Conservation (phyloP, 805 yeast species). For the Lipomyces starkeyi region DNA sequence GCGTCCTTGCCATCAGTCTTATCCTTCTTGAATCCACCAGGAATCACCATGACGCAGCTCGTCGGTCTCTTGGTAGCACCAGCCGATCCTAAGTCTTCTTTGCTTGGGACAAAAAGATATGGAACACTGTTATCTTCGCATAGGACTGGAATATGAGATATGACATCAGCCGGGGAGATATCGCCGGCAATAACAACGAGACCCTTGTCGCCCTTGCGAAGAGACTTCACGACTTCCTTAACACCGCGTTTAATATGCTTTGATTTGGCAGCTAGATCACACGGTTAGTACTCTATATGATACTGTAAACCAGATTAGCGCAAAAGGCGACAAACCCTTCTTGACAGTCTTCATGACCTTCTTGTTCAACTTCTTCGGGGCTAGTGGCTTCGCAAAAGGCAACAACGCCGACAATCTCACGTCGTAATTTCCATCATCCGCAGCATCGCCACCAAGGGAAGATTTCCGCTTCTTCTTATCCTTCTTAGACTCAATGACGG, state of each 20-base stretch:
- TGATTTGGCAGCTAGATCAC: constrained; percentile 80
- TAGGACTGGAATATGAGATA: constrained; percentile 94
- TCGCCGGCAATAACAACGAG: constrained; percentile 96
- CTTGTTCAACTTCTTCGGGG: constrained; percentile 93
- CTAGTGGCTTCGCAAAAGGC: constrained; percentile 93
- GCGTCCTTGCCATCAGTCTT: constrained; percentile 65
- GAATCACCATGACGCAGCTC: constrained; percentile 94
- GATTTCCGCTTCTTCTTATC: constrained; percentile 32
- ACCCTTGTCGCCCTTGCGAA: constrained; percentile 98
- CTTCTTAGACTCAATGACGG: constrained; percentile 17
- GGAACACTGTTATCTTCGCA: constrained; percentile 96
- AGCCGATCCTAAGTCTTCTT: constrained; percentile 97
- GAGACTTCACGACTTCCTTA: constrained; percentile 96
- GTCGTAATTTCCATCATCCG: constrained; percentile 77
- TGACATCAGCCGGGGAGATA: constrained; percentile 95
- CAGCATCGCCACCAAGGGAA: constrained; percentile 32
- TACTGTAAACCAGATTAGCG: background rate
- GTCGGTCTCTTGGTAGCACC: constrained; percentile 99
- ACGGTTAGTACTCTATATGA: constrained; percentile 1
- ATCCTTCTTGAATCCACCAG: constrained; percentile 82
- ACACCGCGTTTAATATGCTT: constrained; percentile 99
- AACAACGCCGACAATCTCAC: constrained; percentile 86
- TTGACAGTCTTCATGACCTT: constrained; percentile 94
- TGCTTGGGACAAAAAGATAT: constrained; percentile 91
- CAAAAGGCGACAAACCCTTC: constrained; percentile 51